Conservation (phyloP, 257 asterid genomes). For the Gentiana straminea region DNA sequence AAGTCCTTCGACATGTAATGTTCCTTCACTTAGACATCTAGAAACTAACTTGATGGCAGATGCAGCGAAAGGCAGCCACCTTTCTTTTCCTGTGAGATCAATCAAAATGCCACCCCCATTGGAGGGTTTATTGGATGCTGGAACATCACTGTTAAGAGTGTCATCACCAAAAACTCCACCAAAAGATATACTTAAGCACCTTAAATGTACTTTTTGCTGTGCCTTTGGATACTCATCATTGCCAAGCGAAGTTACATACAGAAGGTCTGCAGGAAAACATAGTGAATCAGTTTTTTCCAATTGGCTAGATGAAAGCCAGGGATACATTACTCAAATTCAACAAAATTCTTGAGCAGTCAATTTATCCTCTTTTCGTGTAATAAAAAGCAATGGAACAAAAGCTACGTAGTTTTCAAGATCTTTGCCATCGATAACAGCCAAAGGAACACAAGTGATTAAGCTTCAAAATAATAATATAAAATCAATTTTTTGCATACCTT, state of each 20-base stretch:
- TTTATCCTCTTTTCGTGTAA: not conserved
- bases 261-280: constrained; percentile 35
- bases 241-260: constrained; percentile 31
- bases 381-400: not conserved
- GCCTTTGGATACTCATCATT: constrained; percentile 25
- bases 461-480: not conserved
- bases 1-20: constrained; percentile 82
- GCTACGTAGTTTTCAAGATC: too few relatives aligned
- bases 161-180: constrained; percentile 33
- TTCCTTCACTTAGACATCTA: constrained; percentile 82
- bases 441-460: not conserved
- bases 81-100: constrained; percentile 63
- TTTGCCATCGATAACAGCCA: constrained; percentile 1
- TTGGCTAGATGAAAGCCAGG: not conserved
- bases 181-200: constrained; percentile 46
- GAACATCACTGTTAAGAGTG: constrained; percentile 47
- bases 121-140: constrained; percentile 39
- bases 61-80: constrained; percentile 66
- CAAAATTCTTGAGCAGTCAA: not conserved
- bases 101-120: constrained; percentile 55
- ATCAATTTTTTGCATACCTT: constrained; percentile 37
- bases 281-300: constrained; percentile 7
- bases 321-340: not conserved
- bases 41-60: constrained; percentile 67
- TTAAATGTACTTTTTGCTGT: constrained; percentile 37